Base-by-base conservation (phyloP, 1,139 yeast species). In the Blastobotrys ciferrii region DNA sequence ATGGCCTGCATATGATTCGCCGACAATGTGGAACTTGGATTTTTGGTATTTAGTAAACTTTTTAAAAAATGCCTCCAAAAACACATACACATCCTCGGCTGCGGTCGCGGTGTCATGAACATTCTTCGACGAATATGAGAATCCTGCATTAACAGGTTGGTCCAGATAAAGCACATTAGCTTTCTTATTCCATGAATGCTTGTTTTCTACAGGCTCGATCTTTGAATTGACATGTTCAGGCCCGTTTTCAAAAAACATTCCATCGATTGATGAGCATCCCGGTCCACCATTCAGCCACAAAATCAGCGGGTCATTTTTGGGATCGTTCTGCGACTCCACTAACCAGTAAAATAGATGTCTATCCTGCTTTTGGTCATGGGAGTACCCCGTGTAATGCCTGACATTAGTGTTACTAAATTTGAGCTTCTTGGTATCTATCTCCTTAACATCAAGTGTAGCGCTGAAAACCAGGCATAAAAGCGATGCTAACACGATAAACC, bases 1-100 rank as follows among this genome's bases (percentile, higher is more conserved):
- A 69, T 91, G 98, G 56, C 98, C 98, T 50, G 95, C 98, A 66
- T 91, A 92, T 18, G 96, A 87, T 72, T 92, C 98, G 60, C 97
- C 98, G 42, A 97, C 95, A 70, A 91, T 87, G 71, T 89, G 97
- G 84, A 92, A 91, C 48, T 79, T 82, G 54, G 78, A 75, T 32
- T 78, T 69, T 46, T 76, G 69, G 72, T 84, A 87, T 70, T 91
- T 81, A 42, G 96, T 95, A 79, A 89, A 92, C 68, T 88, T 87
- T 69, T 86, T 79, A 76, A 85, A 91, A 74, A 92, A 92, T 65
- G 91, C 77, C 64, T 87, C 84, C 69, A 91, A 77, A 70, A 92
- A 88, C 1, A 95, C 95, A 60, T 87, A 88, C 30, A 89, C 96
- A 65, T 91, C 98, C 69, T 87, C 76, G 59, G 95, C 96, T 25